Percentiles rank a stretch among this genome's conserved stretches.
These are phyloP conservation scores for Xenoacremonium recifei DNA, from an alignment of 2,329 filamentous ascomycete genomes.

Conservation along the genomic window DNA sequence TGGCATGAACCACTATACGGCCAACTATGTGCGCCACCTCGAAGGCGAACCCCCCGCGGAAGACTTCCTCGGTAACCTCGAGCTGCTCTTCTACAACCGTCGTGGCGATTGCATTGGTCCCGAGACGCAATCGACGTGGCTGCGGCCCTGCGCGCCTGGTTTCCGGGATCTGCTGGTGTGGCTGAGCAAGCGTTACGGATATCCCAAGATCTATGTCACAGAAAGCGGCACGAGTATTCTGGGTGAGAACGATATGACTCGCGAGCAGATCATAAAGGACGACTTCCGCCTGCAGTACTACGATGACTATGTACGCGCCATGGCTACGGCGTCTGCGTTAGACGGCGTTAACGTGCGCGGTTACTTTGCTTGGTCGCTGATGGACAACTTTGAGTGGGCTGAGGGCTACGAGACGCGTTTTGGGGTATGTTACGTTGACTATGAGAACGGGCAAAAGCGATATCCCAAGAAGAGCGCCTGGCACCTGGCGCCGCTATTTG, in stretches of 20 bases:
- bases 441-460: conserved; percentile 74
- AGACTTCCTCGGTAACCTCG: conserved; percentile 75
- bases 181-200: conserved; percentile 73
- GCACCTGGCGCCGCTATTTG: conserved; percentile 69
- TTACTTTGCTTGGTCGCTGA: conserved; percentile 84
- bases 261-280: conserved; percentile 73
- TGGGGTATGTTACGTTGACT: conserved; percentile 82
- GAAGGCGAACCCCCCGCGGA: conserved; percentile 57
- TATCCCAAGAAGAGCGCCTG: conserved; percentile 82
- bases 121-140: conserved; percentile 80
- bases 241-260: conserved; percentile 73
- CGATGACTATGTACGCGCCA: conserved; percentile 70
- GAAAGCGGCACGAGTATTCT: conserved; percentile 86
- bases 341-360: conserved; percentile 78
- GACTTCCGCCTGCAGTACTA: conserved; percentile 82
- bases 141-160: conserved; percentile 71
- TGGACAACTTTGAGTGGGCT: conserved; percentile 94
- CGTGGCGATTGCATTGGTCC: conserved; percentile 71
- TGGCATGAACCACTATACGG: conserved; percentile 92
- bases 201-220: conserved; percentile 80
- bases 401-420: conserved; percentile 87
- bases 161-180: conserved; percentile 77
- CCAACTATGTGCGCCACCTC: conserved; percentile 80
- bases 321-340: conserved; percentile 68
- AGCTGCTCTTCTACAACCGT: conserved; percentile 70